Base-by-base conservation (phyloP, 805 yeast species). In the Wickerhamiella vanderwaltii region DNA sequence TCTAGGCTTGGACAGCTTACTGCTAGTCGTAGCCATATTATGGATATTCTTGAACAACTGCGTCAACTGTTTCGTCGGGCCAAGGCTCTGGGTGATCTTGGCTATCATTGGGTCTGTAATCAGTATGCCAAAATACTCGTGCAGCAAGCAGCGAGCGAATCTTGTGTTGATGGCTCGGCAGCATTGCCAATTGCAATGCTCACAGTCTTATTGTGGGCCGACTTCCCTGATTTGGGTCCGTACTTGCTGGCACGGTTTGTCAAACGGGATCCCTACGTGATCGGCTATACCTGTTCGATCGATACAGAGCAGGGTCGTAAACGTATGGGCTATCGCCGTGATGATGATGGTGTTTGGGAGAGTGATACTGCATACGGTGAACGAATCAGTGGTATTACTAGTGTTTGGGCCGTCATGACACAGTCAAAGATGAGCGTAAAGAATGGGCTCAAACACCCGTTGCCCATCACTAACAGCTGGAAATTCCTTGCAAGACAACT, bases 1-100 rank as follows among this genome's bases (percentile, higher is more conserved):
- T 91, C 95, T 5, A 81, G 79, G 55, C 76, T 91, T 50, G 97
- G 98, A 9, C 97, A 91, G 62, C 65, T 91, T 46, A 85, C 95
- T 1, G 78, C 76, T 53, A 76, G 86, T 41, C 60, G 56, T 41
- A 35, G 59, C 2, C 95, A 91, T 55, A 61, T 91, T 2, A 51
- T 63, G 1, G 62, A 53, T 4, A 54, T 78, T 23, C 60, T 88
- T 3, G 57, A 50, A 4, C 23, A 19, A 18, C 26, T 23, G 7
- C 7, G 11, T 7, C 9, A 23, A 11, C 9, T 23, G 26, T 11
- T 23, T 11, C 12, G 6, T 15, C 68, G 70, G 29, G 69, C 82
- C 0, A 64, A 66, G 28, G 37, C 48, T 29, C 48, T 54, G 6
- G 60, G 70, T 46, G 69, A 68, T 2, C 53, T 79, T 13, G 79